These are phyloP conservation scores for Cercospora berteroae DNA, from an alignment of 2,329 filamentous ascomycete species.

Conservation along the genomic window DNA sequence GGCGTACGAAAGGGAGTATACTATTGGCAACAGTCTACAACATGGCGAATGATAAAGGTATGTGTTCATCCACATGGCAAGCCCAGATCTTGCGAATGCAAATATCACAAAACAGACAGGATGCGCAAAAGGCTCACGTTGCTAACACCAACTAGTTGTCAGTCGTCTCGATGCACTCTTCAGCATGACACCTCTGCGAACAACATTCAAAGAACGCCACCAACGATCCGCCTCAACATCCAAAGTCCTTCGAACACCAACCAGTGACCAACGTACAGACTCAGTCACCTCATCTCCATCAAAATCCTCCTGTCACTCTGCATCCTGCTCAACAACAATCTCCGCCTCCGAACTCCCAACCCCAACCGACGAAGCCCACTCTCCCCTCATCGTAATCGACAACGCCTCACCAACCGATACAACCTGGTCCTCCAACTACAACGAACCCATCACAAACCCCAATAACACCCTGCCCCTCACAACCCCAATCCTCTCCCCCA, in stretches of 20 bases:
- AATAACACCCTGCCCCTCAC: background rate
- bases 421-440: background rate
- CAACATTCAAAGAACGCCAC: slow-evolving; percentile 1
- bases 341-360: background rate
- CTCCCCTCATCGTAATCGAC: background rate
- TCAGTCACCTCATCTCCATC: background rate
- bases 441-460: background rate
- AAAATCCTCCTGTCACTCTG: background rate
- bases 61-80: background rate
- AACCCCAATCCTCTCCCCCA: background rate
- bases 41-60: slow-evolving; percentile 9
- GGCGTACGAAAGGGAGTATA: slow-evolving; percentile 4
- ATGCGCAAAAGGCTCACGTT: slow-evolving; percentile 4
- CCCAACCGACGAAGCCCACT: background rate
- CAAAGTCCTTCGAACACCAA: background rate
- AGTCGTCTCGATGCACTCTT: slow-evolving; percentile 1
- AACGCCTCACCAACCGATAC: slow-evolving; percentile 6
- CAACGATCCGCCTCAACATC: background rate
- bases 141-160: background rate
- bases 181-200: background rate
- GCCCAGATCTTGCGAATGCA: background rate
- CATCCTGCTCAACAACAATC: background rate
- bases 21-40: background rate
- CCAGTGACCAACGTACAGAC: background rate
- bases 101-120: background rate